A percentile compares a stretch with the other conserved stretches of the same genome.
phyloP scores from a whole-genome alignment of 176 grass and related monocot genomes.

The Musa troglodytarum region DNA sequence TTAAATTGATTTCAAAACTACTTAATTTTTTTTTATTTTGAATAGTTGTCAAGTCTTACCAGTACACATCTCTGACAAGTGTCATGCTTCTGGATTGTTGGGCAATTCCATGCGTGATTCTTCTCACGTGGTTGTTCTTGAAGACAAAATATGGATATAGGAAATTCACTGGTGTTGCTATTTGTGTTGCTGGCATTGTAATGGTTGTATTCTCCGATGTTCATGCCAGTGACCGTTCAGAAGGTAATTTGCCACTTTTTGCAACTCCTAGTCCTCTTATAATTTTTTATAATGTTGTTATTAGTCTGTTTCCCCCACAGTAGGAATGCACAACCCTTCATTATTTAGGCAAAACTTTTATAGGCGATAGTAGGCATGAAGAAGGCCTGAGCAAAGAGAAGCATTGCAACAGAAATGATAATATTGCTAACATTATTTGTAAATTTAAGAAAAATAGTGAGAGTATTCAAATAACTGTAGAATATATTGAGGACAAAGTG shows the following conservation, averaged over 20 bases:
- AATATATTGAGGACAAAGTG: too few species aligned
- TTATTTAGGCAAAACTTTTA: too few species aligned
- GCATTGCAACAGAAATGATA: too few species aligned
- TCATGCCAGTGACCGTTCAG: conserved; percentile 40
- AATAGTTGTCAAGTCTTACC: conserved; percentile 60
- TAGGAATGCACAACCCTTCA: too few species aligned
- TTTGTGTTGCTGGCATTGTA: conserved; percentile 48
- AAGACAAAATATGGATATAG: conserved; percentile 49
- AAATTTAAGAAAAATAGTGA: too few species aligned
- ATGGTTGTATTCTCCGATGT: conserved; percentile 61
- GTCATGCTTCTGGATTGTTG: conserved; percentile 71
- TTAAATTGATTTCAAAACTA: background rate
- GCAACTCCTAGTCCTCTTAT: background rate
- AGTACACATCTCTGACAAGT: conserved; percentile 60
- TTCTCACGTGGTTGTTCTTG: conserved; percentile 51
- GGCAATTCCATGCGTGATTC: conserved; percentile 58
- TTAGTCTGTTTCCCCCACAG: too few species aligned
- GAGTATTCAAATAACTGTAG: too few species aligned
- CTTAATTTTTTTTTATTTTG: conserved; percentile 5
- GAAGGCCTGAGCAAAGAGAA: too few species aligned
- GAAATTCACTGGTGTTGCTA: conserved; percentile 40
- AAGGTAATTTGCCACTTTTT: background rate
- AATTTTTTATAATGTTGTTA: background rate
- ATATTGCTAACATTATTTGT: too few species aligned
- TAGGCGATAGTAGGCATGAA: too few species aligned